These are phyloP conservation scores for Naumovozyma baii DNA, from an alignment of 805 yeast genomes.

Conservation along the genomic window DNA sequence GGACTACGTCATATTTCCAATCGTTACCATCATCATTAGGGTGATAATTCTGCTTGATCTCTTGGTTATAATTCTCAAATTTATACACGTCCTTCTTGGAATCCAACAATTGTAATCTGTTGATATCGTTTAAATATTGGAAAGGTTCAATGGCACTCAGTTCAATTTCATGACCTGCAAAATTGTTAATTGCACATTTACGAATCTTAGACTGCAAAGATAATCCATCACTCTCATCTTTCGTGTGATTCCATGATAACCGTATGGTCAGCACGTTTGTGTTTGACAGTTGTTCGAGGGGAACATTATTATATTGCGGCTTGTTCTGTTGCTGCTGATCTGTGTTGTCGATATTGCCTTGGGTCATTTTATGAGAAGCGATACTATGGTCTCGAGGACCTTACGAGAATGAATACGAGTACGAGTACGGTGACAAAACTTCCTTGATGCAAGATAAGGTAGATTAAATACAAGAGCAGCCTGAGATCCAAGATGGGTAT, in stretches of 20 bases:
- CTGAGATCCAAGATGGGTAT: too few relatives aligned
- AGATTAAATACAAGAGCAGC: too few relatives aligned
- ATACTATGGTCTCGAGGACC: too few relatives aligned
- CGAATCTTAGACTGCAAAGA: background rate
- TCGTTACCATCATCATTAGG: slow-evolving; percentile 5
- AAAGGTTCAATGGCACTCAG: slow-evolving; percentile 19
- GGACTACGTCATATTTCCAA: slow-evolving; percentile 19
- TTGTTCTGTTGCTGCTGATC: background rate
- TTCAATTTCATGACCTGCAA: background rate
- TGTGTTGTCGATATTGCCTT: background rate
- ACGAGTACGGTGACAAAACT: too few relatives aligned
- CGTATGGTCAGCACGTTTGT: slow-evolving; percentile 22
- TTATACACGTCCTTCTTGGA: slow-evolving; percentile 15
- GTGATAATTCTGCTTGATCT: slow-evolving; percentile 11
- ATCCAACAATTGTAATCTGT: slow-evolving; percentile 15
- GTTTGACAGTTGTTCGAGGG: slow-evolving; percentile 24
- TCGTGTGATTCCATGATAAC: slow-evolving; percentile 13
- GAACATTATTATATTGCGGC: background rate
- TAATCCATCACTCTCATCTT: background rate
- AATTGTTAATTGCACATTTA: background rate
- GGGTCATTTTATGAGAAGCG: too few relatives aligned
- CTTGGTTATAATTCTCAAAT: slow-evolving; percentile 19
- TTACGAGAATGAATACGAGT: too few relatives aligned
- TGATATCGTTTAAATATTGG: slow-evolving; percentile 20
- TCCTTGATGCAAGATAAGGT: too few relatives aligned